Evolutionary conservation across 1,284 basidiomycete species (phyloP).

Genomic region (Microbotryomycetes sp.): DNA sequence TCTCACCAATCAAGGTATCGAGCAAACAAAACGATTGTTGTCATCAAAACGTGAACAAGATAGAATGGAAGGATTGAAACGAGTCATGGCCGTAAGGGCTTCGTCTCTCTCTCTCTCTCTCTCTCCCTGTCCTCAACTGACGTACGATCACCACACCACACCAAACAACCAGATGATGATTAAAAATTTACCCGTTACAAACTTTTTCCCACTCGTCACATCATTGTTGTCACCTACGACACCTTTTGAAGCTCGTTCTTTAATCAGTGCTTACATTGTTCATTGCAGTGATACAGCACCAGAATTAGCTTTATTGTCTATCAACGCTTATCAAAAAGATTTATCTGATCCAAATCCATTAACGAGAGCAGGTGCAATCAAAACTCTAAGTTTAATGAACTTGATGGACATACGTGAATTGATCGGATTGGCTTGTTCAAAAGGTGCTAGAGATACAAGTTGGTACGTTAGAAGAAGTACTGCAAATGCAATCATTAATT

Average conservation of each 20-base stretch:
- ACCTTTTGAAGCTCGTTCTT: constrained; percentile 81
- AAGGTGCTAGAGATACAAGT: constrained; percentile 32
- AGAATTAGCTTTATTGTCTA: constrained; percentile 88
- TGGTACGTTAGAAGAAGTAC: constrained; percentile 39
- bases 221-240: constrained; percentile 40
- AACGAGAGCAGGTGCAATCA: constrained; percentile 42
- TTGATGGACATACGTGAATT: constrained; percentile 37
- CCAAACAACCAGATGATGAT: constrained; percentile 64
- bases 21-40: constrained; percentile 73
- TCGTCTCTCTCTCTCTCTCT: constrained; percentile 17
- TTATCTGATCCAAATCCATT: constrained; percentile 84
- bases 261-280: constrained; percentile 94
- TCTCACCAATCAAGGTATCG: constrained; percentile 41
- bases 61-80: constrained; percentile 86
- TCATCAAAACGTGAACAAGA: constrained; percentile 79
- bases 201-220: constrained; percentile 87
- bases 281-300: constrained; percentile 88
- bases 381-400: constrained; percentile 36
- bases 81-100: constrained; percentile 79
- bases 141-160: background rate
- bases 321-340: constrained; percentile 99
- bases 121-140: constrained; percentile 3
- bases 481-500: constrained; percentile 29
- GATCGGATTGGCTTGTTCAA: constrained; percentile 35
- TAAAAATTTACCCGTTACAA: constrained; percentile 82